Percentiles rank a stretch among this genome's conserved stretches.
phyloP scores from a whole-genome alignment of 106 monocot genomes.

The Apostasia ramifera region DNA sequence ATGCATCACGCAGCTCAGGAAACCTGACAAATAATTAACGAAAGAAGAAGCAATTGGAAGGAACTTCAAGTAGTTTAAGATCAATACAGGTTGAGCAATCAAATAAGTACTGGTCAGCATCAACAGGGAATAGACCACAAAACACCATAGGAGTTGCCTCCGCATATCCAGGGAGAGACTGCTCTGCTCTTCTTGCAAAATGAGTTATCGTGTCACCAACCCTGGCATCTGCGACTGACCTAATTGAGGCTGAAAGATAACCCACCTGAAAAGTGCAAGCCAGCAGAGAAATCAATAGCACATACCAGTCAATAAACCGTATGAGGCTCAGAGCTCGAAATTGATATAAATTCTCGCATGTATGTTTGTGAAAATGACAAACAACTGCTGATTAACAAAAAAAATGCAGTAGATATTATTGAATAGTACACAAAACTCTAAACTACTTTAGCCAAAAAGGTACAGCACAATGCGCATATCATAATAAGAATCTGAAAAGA shows the following conservation, averaged over 20 bases:
- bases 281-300: neutral
- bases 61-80: neutral
- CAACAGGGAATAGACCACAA: slow-evolving; percentile 90
- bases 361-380: neutral
- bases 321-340: neutral
- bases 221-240: slow-evolving; percentile 92
- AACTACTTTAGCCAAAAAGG: too few species aligned
- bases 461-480: too few species aligned
- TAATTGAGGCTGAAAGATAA: slow-evolving; percentile 89
- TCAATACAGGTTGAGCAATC: slow-evolving; percentile 4
- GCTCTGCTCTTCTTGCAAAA: slow-evolving; percentile 59
- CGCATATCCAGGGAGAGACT: slow-evolving; percentile 79
- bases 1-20: slow-evolving; percentile 86
- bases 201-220: slow-evolving; percentile 96
- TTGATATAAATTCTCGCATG: neutral
- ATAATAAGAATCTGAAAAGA: neutral
- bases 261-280: slow-evolving; percentile 51
- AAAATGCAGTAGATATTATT: too few species aligned
- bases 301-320: neutral
- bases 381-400: neutral
- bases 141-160: slow-evolving; percentile 96
- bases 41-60: neutral
- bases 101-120: slow-evolving; percentile 77
- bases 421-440: too few species aligned
- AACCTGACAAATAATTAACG: slow-evolving; percentile 39